Evolutionary conservation across 1,284 basidiomycete genomes (phyloP).

Genomic region (Melampsora occidentalis): DNA sequence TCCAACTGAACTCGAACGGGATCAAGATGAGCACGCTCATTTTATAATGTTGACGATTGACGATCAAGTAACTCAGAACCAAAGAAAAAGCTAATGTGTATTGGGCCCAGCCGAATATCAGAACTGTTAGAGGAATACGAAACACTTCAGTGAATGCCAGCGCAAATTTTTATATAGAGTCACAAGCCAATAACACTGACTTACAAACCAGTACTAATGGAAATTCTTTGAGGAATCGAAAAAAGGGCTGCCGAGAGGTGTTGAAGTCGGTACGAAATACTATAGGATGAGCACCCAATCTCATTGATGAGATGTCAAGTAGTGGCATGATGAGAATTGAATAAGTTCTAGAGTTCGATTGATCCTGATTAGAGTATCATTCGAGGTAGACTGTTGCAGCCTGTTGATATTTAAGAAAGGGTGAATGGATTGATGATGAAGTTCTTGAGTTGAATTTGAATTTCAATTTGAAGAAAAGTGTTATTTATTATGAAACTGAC

Average conservation of each 20-base stretch:
- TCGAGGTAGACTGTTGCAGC: too few relatives aligned
- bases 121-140: background rate
- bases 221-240: constrained; percentile 31
- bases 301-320: background rate
- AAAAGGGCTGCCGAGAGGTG: background rate
- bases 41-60: background rate
- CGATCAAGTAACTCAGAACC: constrained; percentile 20
- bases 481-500: too few relatives aligned
- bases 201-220: constrained; percentile 35
- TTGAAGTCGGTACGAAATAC: background rate
- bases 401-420: too few relatives aligned
- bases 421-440: too few relatives aligned
- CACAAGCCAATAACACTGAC: background rate
- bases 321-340: background rate
- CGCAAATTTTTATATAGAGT: background rate
- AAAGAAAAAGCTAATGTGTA: constrained; percentile 35
- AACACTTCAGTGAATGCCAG: background rate
- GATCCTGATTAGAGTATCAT: background rate
- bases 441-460: too few relatives aligned
- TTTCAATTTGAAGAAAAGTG: too few relatives aligned
- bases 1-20: constrained; percentile 34
- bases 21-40: constrained; percentile 6
- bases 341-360: background rate
- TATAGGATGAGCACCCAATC: background rate
- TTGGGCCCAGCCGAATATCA: constrained; percentile 30